Percentiles rank a stretch among this genome's conserved stretches.
These are phyloP conservation scores for Dictyostelium intermedium DNA, from an alignment of 78 protist species.

Conservation along the genomic window DNA sequence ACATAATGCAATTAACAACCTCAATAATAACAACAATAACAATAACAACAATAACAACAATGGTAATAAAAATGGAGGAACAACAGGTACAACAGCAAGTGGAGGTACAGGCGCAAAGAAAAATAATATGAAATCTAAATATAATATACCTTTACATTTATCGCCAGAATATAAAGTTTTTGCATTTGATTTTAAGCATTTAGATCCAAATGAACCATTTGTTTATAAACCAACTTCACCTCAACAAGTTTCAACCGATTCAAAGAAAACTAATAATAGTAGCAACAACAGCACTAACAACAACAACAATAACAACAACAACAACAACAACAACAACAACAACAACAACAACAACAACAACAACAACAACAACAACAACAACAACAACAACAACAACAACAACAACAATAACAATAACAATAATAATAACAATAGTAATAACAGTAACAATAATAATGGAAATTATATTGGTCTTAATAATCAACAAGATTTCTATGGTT, in stretches of 20 bases:
- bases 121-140: constrained; percentile 46
- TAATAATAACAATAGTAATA: background rate
- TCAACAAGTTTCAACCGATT: background rate
- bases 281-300: background rate
- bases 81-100: background rate
- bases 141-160: constrained; percentile 28
- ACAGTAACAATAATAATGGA: too few species aligned
- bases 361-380: background rate
- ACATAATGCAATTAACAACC: background rate
- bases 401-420: background rate
- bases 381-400: too few species aligned
- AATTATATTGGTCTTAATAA: background rate
- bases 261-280: background rate
- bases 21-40: background rate
- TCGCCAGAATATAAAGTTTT: constrained; percentile 25
- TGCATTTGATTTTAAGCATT: background rate
- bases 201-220: background rate
- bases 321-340: background rate
- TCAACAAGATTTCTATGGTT: background rate
- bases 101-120: background rate
- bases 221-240: background rate
- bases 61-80: background rate
- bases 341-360: background rate
- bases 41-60: background rate
- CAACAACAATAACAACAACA: background rate